Evolutionary conservation across 108 stramenopile genomes (phyloP), one percentile per base, ranked within the genome.

Genomic region (Pseudonitzschia multiseries): DNA sequence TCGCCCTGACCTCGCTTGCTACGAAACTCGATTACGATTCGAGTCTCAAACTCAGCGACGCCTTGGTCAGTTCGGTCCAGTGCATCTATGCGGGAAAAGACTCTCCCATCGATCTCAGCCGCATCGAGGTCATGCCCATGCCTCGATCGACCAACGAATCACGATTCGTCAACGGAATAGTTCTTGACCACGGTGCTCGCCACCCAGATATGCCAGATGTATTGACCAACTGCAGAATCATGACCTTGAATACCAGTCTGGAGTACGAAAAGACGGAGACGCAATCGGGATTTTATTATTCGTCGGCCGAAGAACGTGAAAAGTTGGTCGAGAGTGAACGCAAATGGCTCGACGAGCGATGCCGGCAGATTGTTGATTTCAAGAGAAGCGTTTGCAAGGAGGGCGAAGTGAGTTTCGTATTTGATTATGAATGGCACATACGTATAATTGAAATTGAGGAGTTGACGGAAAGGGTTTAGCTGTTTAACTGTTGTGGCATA

Each of bases 201-300:
- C 98, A 99, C 87, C 99, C 99, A 21, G 98, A 98, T 81, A 99
- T 99, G 99, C 99, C 99, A 75, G 93, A 77, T 54, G 75, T 81
- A 6, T 75, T 99, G 36, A 80, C 85, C 42, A 98, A 99, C 83
- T 97, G 96, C 72, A 86, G 92, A 70, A 94, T 99, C 78, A 92
- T 99, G 87, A 99, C 98, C 3, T 96, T 95, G 79, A 99, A 99
- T 78, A 94, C 98, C 22, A 93, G 93, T 12, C 88, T 99, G 79
- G 99, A 99, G 83, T 99, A 99, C 79, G 99, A 99, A 92, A 98
- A 99, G 91, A 98, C 97, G 59, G 99, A 99, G 82, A 92, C 98
- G 9, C 93, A 96, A 66, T 81, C 84, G 12, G 95, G 96, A 36
- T 99, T 99, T 85, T 96, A 92, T 65, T 99, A 98, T 82, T 87